Evolutionary conservation across 352 stramenopile species (phyloP).

Genomic region (Pythium scleroteichum): DNA sequence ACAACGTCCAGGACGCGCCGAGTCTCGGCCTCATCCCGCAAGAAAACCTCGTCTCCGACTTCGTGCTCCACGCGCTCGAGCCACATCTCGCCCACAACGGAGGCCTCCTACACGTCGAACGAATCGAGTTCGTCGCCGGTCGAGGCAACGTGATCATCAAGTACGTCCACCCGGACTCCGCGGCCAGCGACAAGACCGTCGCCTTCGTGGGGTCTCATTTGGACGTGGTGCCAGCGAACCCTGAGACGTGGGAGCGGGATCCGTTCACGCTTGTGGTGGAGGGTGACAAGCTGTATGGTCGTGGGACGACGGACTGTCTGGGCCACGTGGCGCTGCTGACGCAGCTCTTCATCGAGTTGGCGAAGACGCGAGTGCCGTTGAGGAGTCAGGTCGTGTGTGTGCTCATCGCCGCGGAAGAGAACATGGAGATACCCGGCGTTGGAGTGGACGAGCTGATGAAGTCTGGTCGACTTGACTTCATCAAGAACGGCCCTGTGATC

Average conservation of each 20-base stretch:
- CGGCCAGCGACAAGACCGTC: slow-evolving; percentile 60
- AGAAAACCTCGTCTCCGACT: slow-evolving; percentile 89
- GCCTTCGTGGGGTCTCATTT: slow-evolving; percentile 90
- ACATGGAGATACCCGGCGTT: slow-evolving; percentile 76
- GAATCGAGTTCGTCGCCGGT: slow-evolving; percentile 80
- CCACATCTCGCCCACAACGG: slow-evolving; percentile 76
- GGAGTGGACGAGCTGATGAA: slow-evolving; percentile 90
- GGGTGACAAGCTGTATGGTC: slow-evolving; percentile 91
- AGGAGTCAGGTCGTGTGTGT: slow-evolving; percentile 84
- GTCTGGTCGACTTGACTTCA: slow-evolving; percentile 88
- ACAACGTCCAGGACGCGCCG: slow-evolving; percentile 71
- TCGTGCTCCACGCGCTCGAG: slow-evolving; percentile 83
- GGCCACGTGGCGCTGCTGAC: slow-evolving; percentile 92
- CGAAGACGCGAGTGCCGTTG: slow-evolving; percentile 65
- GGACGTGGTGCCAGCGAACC: slow-evolving; percentile 93
- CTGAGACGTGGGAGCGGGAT: slow-evolving; percentile 85
- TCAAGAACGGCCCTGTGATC: slow-evolving; percentile 92
- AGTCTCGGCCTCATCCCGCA: slow-evolving; percentile 70
- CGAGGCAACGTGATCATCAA: slow-evolving; percentile 93
- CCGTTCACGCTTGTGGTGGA: slow-evolving; percentile 89
- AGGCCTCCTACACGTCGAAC: slow-evolving; percentile 62
- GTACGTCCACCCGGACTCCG: slow-evolving; percentile 58
- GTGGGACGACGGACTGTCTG: slow-evolving; percentile 92
- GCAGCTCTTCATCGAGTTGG: slow-evolving; percentile 75
- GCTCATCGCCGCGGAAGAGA: slow-evolving; percentile 90